phyloP scores from a whole-genome alignment of 1,284 basidiomycete species.

The Chalciporus sp. region DNA sequence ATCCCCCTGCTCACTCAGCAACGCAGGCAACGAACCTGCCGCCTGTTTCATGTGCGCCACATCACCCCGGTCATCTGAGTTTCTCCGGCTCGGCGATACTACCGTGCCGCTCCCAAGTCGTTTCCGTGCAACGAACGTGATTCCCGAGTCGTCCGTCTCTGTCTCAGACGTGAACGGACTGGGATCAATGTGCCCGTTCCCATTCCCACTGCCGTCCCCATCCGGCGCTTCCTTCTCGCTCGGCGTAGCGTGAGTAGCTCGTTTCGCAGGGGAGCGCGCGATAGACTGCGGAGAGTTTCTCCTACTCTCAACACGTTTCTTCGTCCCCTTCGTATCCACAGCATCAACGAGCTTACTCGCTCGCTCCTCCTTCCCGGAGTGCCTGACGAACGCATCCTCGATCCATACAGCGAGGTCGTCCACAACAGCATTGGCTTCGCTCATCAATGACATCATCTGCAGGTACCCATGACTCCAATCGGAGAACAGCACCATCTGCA shows the following conservation, averaged over 20 bases:
- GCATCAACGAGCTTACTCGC: slow-evolving; percentile 14
- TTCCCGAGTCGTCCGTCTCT: slow-evolving; percentile 65
- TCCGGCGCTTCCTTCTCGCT: neutral
- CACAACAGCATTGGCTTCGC: slow-evolving; percentile 80
- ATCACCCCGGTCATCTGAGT: slow-evolving; percentile 25
- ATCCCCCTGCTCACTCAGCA: slow-evolving; percentile 8
- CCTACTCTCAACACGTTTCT: slow-evolving; percentile 18
- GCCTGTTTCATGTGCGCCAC: slow-evolving; percentile 19
- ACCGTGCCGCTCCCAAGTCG: slow-evolving; percentile 31
- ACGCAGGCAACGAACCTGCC: slow-evolving; percentile 16
- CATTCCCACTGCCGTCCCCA: slow-evolving; percentile 4
- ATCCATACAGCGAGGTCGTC: slow-evolving; percentile 95
- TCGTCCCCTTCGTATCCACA: slow-evolving; percentile 15
- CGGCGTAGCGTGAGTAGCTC: slow-evolving; percentile 1
- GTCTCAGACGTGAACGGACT: slow-evolving; percentile 48
- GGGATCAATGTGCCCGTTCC: slow-evolving; percentile 16
- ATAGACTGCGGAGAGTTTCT: slow-evolving; percentile 22
- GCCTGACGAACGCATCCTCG: slow-evolving; percentile 68
- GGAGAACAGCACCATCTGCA: slow-evolving; percentile 87
- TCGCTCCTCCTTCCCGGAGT: slow-evolving; percentile 25
- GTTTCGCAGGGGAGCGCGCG: slow-evolving; percentile 27
- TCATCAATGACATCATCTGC: slow-evolving; percentile 91
- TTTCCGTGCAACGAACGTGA: slow-evolving; percentile 72
- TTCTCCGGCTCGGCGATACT: slow-evolving; percentile 16
- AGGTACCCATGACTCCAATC: slow-evolving; percentile 95